Base-by-base conservation (phyloP, 345 rosid species). In the Melastoma malabathricum region DNA sequence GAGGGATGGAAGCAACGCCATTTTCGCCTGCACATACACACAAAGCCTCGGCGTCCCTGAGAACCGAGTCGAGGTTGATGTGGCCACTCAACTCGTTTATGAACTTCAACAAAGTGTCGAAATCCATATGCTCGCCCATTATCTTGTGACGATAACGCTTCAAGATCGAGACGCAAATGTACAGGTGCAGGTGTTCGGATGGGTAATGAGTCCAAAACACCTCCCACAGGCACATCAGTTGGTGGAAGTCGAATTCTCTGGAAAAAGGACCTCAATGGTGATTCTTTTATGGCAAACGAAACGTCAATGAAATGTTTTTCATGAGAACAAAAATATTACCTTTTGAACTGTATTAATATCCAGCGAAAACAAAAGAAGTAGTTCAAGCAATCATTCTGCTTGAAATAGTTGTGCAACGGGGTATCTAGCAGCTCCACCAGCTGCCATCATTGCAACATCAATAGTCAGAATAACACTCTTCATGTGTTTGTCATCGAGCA, bases 341-440 rank as follows among this genome's bases (percentile, higher is more conserved):
- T 88, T 74, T 87, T 92, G 61, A 93, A 88, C 63, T 84, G 97
- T 56, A 88, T 85, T 31, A 93, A 73, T 67, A 85, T 58, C 97
- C 99, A 93, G 69, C 97, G 99, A 75, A 93, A 93, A 66, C 99
- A 93, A 69, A 93, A 88, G 90, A 93, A 93, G 68, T 81, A 93
- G 74, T 88, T 93, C 86, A 93, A 76, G 72, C 99, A 93, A 50
- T 93, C 97, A 51, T 88, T 85, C 76, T 88, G 87, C 82, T 68
- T 75, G 64, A 88, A 85, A 68, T 93, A 85, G 71, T 79, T 72
- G 55, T 88, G 94, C 78, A 93, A 69, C 3, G 97, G 99, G 63
- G 57, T 51, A 54, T 93, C 99, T 46, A 93, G 72, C 64, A 84
- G 76, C 75, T 92, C 97, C 75, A 88, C 97, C 67, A 88, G 69